Evolutionary conservation across 192 early-diverging fungal species (phyloP), one percentile per base, ranked within the genome.

Genomic region (Coemansia sp.): DNA sequence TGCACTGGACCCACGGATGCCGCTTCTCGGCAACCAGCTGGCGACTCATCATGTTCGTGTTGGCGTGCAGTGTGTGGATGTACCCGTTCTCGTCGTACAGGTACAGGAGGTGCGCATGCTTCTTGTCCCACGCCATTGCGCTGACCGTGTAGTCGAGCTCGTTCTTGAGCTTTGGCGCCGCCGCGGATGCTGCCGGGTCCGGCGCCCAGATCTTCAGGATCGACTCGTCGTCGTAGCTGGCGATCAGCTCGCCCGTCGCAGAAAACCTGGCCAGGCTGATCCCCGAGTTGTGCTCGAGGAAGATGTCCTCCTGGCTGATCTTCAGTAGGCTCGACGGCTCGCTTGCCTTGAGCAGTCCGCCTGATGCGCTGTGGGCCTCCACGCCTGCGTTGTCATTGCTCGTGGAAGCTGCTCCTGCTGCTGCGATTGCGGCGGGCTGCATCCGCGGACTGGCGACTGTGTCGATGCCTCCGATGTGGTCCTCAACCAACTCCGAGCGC

Each of bases 151-250:
- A 81, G 62, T 76, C 74, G 2, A 81, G 74, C 67, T 76, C 74
- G 67, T 81, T 81, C 56, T 81, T 81, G 33, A 81, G 67, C 65
- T 69, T 69, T 11, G 78, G 66, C 9, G 49, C 49, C n/a, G 58
- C 58, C 53, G 67, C 50, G 5, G 69, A 60, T 0, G 65, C 69
- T 10, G 64, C 43, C 60, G 74, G 62, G 19, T 81, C 74, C 5
- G 79, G 79, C 50, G 79, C 68, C 79, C 79, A 81, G 5, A 81
- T 62, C 65, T 76, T 75, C 38, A 81, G 67, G 20, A 81, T 75
- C 10, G 70, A 73, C 59, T 81, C 79, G 67, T 81, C 79, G 62
- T 81, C 79, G 68, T 76, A 81, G 71, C 79, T 81, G 57, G 79
- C 79, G 41, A 81, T 81, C 19, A 75, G 64, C 34, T 73, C 70